phyloP scores from a whole-genome alignment of 305 asterid species.

The Solanum chacoense region DNA sequence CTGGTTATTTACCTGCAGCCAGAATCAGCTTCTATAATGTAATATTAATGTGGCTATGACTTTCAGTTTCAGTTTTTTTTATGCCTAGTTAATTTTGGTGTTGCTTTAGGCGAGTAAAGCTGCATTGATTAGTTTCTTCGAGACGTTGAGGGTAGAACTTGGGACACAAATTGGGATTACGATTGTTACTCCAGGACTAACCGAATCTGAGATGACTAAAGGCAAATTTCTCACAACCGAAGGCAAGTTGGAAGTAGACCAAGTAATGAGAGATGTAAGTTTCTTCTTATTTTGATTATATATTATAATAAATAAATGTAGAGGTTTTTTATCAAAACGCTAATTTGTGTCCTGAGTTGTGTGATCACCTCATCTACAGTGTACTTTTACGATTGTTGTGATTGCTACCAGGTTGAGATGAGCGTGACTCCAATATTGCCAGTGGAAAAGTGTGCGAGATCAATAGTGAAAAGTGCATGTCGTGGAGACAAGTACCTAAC shows the following conservation, averaged over 20 bases:
- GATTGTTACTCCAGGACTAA: conserved; percentile 43
- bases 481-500: conserved; percentile 49
- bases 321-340: background rate
- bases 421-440: conserved; percentile 28
- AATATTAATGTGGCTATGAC: background rate
- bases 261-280: conserved; percentile 52
- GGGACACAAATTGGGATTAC: conserved; percentile 42
- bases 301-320: background rate
- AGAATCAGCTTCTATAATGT: conserved; percentile 55
- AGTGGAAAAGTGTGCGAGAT: conserved; percentile 30
- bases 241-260: conserved; percentile 38
- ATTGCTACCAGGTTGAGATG: conserved; percentile 26
- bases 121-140: conserved; percentile 52
- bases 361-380: background rate
- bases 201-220: conserved; percentile 52
- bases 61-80: background rate
- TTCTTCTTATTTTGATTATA: background rate
- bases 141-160: conserved; percentile 43
- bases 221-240: conserved; percentile 37
- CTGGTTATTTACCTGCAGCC: conserved; percentile 50
- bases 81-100: background rate
- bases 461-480: conserved; percentile 40
- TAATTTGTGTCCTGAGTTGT: background rate
- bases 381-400: background rate
- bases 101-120: conserved; percentile 59